phyloP scores from a whole-genome alignment of 1,284 basidiomycete genomes.

The Quambalaria eucalypti region DNA sequence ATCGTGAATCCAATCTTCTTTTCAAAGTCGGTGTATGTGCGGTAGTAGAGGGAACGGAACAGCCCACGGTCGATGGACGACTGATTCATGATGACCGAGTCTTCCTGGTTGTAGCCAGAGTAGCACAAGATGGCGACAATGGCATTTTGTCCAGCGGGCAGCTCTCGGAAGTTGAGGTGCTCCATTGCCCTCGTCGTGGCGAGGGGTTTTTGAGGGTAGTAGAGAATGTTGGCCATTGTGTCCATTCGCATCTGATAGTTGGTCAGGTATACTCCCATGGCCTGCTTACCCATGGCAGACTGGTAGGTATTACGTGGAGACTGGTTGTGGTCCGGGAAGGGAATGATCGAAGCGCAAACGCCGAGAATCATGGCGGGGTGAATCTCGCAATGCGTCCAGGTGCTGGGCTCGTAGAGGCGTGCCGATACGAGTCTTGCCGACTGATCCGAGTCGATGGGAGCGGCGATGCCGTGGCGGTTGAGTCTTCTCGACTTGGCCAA shows the following conservation, averaged over 20 bases:
- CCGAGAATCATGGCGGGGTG: constrained; percentile 98
- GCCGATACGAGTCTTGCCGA: constrained; percentile 63
- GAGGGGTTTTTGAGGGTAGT: constrained; percentile 97
- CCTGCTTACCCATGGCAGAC: constrained; percentile 99
- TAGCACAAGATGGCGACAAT: constrained; percentile 98
- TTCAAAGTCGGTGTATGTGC: constrained; percentile 92
- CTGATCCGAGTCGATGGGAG: constrained; percentile 54
- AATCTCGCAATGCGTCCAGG: constrained; percentile 98
- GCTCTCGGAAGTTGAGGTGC: constrained; percentile 91
- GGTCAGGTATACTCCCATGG: constrained; percentile 95
- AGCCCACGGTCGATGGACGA: constrained; percentile 94
- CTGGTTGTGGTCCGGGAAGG: constrained; percentile 99
- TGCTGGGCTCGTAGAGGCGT: constrained; percentile 36
- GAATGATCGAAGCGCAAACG: constrained; percentile 96
- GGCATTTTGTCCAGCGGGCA: constrained; percentile 95
- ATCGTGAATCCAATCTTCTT: constrained; percentile 83
- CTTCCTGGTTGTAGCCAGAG: constrained; percentile 99
- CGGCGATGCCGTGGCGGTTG: neutral
- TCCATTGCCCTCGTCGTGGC: constrained; percentile 98
- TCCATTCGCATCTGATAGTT: constrained; percentile 79
- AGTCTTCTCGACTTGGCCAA: constrained; percentile 58
- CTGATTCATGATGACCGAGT: constrained; percentile 99
- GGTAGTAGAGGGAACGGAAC: constrained; percentile 97
- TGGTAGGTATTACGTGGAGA: constrained; percentile 98
- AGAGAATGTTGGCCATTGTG: constrained; percentile 70